Percentiles rank a stretch among this genome's conserved stretches.
Conservation (phyloP, 352 stramenopile genomes). For the Globisporangium splendens region DNA sequence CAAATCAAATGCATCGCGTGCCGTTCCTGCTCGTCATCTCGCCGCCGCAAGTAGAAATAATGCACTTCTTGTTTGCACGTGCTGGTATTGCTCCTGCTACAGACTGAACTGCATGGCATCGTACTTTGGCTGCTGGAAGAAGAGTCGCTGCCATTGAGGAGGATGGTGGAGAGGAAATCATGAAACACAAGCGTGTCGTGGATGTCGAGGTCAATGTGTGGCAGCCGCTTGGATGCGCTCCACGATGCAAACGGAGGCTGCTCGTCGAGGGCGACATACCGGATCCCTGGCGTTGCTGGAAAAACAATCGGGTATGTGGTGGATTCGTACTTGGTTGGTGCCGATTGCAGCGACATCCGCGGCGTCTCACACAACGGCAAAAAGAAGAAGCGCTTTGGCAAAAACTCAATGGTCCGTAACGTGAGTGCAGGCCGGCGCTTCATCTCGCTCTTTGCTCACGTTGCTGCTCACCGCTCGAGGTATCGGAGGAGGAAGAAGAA, state of each 20-base stretch:
- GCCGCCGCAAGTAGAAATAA: conserved; percentile 51
- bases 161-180: conserved; percentile 34
- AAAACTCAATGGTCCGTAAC: conserved; percentile 52
- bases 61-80: conserved; percentile 12
- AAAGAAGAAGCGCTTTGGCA: conserved; percentile 50
- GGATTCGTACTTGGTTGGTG: neutral
- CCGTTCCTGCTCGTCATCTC: conserved; percentile 31
- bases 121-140: neutral
- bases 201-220: neutral
- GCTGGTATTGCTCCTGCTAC: neutral
- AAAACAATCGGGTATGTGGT: conserved; percentile 10
- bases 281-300: conserved; percentile 30
- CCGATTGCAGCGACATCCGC: conserved; percentile 12
- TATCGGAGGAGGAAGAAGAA: neutral
- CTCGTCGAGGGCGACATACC: conserved; percentile 43
- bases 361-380: conserved; percentile 38
- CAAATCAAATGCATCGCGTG: conserved; percentile 51
- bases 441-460: conserved; percentile 22
- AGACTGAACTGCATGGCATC: neutral
- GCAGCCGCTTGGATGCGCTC: neutral
- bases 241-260: conserved; percentile 13
- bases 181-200: conserved; percentile 53
- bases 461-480: no score
- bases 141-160: conserved; percentile 6
- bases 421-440: conserved; percentile 36